Conservation (phyloP, 2,329 filamentous ascomycete species). For the Hypoxylon sp. region DNA sequence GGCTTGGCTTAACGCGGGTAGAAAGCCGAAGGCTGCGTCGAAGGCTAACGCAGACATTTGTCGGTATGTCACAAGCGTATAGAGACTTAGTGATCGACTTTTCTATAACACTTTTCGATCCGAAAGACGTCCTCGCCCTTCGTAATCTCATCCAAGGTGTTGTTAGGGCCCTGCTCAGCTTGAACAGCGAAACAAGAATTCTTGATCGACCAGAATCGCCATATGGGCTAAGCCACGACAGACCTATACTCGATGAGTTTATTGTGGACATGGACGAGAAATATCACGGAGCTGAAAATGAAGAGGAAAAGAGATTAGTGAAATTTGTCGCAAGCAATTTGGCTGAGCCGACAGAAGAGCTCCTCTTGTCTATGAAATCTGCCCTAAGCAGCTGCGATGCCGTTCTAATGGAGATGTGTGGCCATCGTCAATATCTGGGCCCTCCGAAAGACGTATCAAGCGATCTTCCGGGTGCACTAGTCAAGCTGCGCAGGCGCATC, state of each 20-base stretch:
- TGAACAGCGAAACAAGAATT: conserved; percentile 64
- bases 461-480: conserved; percentile 59
- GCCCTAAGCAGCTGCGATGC: conserved; percentile 65
- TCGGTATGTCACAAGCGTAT: conserved; percentile 69
- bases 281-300: conserved; percentile 26
- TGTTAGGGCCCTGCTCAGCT: conserved; percentile 66
- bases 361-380: conserved; percentile 63
- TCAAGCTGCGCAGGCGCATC: conserved; percentile 60
- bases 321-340: conserved; percentile 55
- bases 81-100: conserved; percentile 71
- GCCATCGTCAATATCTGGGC: conserved; percentile 64
- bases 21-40: conserved; percentile 58
- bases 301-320: conserved; percentile 48
- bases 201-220: conserved; percentile 56
- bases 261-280: conserved; percentile 56
- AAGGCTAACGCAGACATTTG: conserved; percentile 65
- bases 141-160: conserved; percentile 70
- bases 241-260: conserved; percentile 48
- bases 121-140: conserved; percentile 64
- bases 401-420: conserved; percentile 68
- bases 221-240: conserved; percentile 16
- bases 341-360: conserved; percentile 62
- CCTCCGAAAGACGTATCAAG: conserved; percentile 60
- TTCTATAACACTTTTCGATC: conserved; percentile 67
- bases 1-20: conserved; percentile 57